Evolutionary conservation across 1,284 basidiomycete species (phyloP).

Genomic region (Pseudozyma thailandica): DNA sequence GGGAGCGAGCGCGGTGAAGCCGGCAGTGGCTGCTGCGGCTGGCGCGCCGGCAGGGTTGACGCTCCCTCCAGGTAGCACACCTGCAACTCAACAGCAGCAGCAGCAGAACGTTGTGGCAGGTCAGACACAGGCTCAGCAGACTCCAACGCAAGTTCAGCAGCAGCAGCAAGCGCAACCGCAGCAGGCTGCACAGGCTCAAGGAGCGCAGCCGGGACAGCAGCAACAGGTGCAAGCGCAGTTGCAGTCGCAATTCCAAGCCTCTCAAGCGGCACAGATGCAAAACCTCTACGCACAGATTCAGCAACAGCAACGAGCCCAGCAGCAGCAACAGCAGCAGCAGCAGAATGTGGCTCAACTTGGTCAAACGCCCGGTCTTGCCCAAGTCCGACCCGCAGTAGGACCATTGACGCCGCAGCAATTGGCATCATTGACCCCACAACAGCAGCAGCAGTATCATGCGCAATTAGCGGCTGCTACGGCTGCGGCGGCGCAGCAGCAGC

Average conservation of each 20-base stretch:
- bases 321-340: constrained; percentile 36
- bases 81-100: constrained; percentile 16
- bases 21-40: constrained; percentile 1
- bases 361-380: constrained; percentile 20
- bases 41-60: constrained; percentile 11
- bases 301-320: constrained; percentile 42
- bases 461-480: constrained; percentile 42
- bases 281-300: constrained; percentile 47
- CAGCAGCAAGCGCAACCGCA: constrained; percentile 18
- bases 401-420: constrained; percentile 38
- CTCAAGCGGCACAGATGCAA: constrained; percentile 46
- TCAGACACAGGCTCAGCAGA: constrained; percentile 5
- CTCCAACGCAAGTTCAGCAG: constrained; percentile 16
- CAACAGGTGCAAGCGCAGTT: constrained; percentile 36
- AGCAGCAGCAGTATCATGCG: constrained; percentile 48
- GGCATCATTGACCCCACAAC: constrained; percentile 32
- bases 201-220: constrained; percentile 18
- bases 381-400: constrained; percentile 30
- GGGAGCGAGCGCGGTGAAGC: constrained; percentile 27
- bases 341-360: constrained; percentile 26
- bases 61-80: constrained; percentile 18
- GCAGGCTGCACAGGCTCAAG: constrained; percentile 18
- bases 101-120: constrained; percentile 20
- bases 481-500: constrained; percentile 45
- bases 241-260: constrained; percentile 31